Conservation (phyloP, 2,329 filamentous ascomycete species). For the Xenoacremonium recifei region DNA sequence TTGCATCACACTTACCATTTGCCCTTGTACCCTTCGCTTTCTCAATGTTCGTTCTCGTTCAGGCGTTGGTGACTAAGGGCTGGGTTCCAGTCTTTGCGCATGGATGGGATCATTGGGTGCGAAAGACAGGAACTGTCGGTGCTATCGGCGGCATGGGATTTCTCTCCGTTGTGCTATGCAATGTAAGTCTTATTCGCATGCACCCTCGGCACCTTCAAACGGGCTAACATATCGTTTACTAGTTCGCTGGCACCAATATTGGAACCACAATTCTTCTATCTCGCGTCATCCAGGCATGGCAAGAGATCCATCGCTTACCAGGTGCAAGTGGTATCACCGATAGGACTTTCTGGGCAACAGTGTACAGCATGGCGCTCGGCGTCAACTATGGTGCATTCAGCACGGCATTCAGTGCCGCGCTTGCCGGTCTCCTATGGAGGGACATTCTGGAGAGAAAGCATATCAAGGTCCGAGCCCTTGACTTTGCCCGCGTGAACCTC, state of each 20-base stretch:
- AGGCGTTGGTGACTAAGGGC: slow-evolving; percentile 69
- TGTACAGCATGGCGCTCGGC: slow-evolving; percentile 72
- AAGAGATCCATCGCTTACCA: slow-evolving; percentile 49
- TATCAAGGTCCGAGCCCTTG: slow-evolving; percentile 60
- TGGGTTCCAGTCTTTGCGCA: slow-evolving; percentile 73
- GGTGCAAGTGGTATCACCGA: slow-evolving; percentile 53
- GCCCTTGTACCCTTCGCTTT: slow-evolving; percentile 70
- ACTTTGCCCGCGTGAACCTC: slow-evolving; percentile 68
- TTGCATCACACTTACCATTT: slow-evolving; percentile 64
- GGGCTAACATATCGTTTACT: slow-evolving; percentile 6
- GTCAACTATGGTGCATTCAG: slow-evolving; percentile 77
- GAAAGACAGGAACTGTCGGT: slow-evolving; percentile 66
- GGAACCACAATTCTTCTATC: slow-evolving; percentile 72
- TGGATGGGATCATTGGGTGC: slow-evolving; percentile 72
- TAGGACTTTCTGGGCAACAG: slow-evolving; percentile 69
- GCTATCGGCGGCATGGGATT: slow-evolving; percentile 73
- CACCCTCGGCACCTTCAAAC: background rate
- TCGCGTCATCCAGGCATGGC: slow-evolving; percentile 68
- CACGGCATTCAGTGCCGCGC: slow-evolving; percentile 67
- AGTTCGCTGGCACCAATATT: slow-evolving; percentile 78
- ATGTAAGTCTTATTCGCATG: slow-evolving; percentile 49
- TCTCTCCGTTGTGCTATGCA: slow-evolving; percentile 67
- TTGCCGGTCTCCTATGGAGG: slow-evolving; percentile 71
- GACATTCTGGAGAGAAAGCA: slow-evolving; percentile 68
- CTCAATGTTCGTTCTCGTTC: slow-evolving; percentile 72